Percentiles rank a stretch among this genome's conserved stretches.
phyloP scores from a whole-genome alignment of 495 filamentous ascomycete species.

The Amniculicola lignicola region DNA sequence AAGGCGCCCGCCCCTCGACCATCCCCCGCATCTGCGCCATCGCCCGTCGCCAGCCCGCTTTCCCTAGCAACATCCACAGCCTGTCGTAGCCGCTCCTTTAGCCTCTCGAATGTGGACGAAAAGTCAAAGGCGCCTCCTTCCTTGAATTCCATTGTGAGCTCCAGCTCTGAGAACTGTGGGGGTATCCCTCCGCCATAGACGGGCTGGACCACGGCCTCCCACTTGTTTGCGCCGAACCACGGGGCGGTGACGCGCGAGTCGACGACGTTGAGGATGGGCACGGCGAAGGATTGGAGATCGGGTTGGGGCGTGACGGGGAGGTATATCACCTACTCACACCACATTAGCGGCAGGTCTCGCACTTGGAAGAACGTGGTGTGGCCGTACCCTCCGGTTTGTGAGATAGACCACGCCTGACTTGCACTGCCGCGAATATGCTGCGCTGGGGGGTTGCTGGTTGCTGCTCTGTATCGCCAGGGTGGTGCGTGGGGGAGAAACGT shows the following conservation, averaged over 20 bases:
- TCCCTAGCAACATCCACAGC: slow-evolving; percentile 67
- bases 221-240: slow-evolving; percentile 94
- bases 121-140: slow-evolving; percentile 95
- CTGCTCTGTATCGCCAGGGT: slow-evolving; percentile 60
- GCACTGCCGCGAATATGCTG: slow-evolving; percentile 57
- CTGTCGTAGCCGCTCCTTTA: slow-evolving; percentile 78
- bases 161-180: slow-evolving; percentile 64
- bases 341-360: background rate
- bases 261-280: slow-evolving; percentile 77
- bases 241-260: slow-evolving; percentile 89
- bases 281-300: slow-evolving; percentile 80
- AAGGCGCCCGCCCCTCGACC: slow-evolving; percentile 44
- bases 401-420: slow-evolving; percentile 67
- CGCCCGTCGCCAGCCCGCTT: slow-evolving; percentile 40
- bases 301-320: slow-evolving; percentile 68
- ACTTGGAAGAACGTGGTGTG: slow-evolving; percentile 11
- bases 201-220: slow-evolving; percentile 75
- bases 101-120: slow-evolving; percentile 73
- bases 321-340: slow-evolving; percentile 70
- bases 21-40: slow-evolving; percentile 29
- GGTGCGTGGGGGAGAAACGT: slow-evolving; percentile 70
- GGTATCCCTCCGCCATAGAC: slow-evolving; percentile 83
- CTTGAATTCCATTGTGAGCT: slow-evolving; percentile 82
- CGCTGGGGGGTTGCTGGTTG: slow-evolving; percentile 54
- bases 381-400: slow-evolving; percentile 86